These are phyloP conservation scores for Mortierella claussenii DNA, from an alignment of 192 early-diverging fungal species.

Conservation along the genomic window DNA sequence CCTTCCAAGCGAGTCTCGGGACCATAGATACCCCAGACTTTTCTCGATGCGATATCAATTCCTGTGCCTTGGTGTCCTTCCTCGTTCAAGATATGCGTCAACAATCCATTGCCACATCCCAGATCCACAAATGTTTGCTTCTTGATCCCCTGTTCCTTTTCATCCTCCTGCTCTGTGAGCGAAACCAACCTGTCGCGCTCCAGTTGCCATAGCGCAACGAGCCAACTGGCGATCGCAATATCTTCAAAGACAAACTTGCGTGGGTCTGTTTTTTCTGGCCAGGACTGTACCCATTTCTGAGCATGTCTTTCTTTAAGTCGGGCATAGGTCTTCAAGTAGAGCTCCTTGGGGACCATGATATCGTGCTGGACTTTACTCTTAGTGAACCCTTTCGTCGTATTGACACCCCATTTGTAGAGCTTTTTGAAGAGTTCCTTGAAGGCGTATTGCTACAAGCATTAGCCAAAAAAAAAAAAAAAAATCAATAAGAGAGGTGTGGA, in stretches of 20 bases:
- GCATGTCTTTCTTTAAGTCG: slow-evolving; percentile 77
- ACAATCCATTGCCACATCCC: slow-evolving; percentile 88
- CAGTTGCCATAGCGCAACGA: slow-evolving; percentile 80
- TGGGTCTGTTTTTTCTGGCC: slow-evolving; percentile 88
- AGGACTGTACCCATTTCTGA: slow-evolving; percentile 70
- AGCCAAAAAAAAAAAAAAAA: slow-evolving; percentile 8
- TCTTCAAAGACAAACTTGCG: slow-evolving; percentile 89
- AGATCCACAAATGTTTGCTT: slow-evolving; percentile 79
- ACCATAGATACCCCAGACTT: slow-evolving; percentile 77
- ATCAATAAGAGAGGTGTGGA: neutral
- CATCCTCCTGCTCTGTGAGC: neutral
- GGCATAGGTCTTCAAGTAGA: slow-evolving; percentile 71
- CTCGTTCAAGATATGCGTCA: slow-evolving; percentile 75
- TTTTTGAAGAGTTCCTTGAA: slow-evolving; percentile 73
- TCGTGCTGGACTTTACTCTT: slow-evolving; percentile 75
- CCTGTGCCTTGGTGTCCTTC: slow-evolving; percentile 82
- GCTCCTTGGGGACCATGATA: slow-evolving; percentile 73
- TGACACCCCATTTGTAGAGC: slow-evolving; percentile 80
- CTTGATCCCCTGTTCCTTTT: neutral
- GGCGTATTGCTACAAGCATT: slow-evolving; percentile 58
- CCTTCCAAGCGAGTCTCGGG: slow-evolving; percentile 57
- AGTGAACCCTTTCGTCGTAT: slow-evolving; percentile 77
- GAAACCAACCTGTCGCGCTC: slow-evolving; percentile 52
- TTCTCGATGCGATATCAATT: slow-evolving; percentile 78
- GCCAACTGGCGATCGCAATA: slow-evolving; percentile 85